Conservation (phyloP, 192 early-diverging fungal genomes). For the Podila verticillata region DNA sequence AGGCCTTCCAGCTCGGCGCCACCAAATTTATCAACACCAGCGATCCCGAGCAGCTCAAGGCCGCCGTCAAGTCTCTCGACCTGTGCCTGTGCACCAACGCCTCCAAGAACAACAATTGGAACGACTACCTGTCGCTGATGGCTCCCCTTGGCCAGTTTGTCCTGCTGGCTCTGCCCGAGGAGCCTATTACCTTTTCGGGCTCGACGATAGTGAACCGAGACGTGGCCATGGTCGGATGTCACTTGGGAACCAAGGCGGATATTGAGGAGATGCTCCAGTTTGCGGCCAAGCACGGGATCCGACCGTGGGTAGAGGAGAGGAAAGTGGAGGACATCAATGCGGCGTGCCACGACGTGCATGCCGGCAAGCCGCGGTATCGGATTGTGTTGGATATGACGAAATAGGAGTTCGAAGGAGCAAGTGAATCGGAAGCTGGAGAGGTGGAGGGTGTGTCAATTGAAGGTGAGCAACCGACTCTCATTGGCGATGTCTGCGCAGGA, state of each 20-base stretch:
- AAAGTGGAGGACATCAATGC: conserved; percentile 65
- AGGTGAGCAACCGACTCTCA: neutral
- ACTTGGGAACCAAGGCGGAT: conserved; percentile 51
- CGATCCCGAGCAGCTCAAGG: conserved; percentile 6
- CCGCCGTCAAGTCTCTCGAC: conserved; percentile 23
- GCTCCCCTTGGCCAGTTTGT: conserved; percentile 64
- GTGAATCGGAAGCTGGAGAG: neutral
- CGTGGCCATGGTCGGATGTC: conserved; percentile 72
- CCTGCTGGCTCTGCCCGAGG: conserved; percentile 69
- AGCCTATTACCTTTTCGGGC: conserved; percentile 55
- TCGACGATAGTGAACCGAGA: conserved; percentile 57
- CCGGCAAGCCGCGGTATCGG: conserved; percentile 72
- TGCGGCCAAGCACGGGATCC: conserved; percentile 68
- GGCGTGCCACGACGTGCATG: conserved; percentile 62
- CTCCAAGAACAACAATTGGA: conserved; percentile 54
- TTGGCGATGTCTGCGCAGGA: no score
- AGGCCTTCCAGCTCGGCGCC: conserved; percentile 66
- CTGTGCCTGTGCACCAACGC: conserved; percentile 34
- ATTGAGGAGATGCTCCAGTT: conserved; percentile 73
- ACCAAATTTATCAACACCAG: conserved; percentile 43
- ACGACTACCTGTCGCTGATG: conserved; percentile 56
- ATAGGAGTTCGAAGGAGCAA: no score
- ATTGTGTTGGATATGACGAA: conserved; percentile 67
- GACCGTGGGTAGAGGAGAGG: conserved; percentile 66
- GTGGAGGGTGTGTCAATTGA: neutral